Percentiles rank a stretch among this genome's conserved stretches.
phyloP scores from a whole-genome alignment of 495 filamentous ascomycete species.

The Hypoxylon fragiforme region DNA sequence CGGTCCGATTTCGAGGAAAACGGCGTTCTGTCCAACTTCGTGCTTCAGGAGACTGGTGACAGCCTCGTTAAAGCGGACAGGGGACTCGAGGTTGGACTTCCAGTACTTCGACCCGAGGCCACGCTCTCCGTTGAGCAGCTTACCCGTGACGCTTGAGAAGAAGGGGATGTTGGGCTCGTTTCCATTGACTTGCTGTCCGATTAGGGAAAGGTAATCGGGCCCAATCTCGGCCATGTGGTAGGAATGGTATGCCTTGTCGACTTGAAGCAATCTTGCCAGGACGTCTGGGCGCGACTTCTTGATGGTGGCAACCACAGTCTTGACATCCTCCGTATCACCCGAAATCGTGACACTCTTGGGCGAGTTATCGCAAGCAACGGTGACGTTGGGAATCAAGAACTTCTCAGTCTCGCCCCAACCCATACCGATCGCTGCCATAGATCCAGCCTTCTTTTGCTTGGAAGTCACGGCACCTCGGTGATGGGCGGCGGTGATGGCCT shows the following conservation, averaged over 20 bases:
- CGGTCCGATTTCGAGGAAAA: constrained; percentile 60
- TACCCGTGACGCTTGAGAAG: constrained; percentile 39
- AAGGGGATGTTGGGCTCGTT: constrained; percentile 25
- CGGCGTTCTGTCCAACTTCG: constrained; percentile 21
- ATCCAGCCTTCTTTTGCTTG: constrained; percentile 27
- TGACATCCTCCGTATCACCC: constrained; percentile 33
- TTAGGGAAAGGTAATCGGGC: constrained; percentile 24
- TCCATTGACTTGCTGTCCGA: constrained; percentile 22
- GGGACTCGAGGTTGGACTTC: constrained; percentile 33
- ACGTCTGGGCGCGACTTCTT: constrained; percentile 22
- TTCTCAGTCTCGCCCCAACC: constrained; percentile 25
- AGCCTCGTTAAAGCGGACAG: constrained; percentile 39
- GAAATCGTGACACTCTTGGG: constrained; percentile 44
- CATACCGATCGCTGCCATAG: constrained; percentile 48
- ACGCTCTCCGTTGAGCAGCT: constrained; percentile 7
- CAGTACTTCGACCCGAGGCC: constrained; percentile 31
- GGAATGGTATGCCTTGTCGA: constrained; percentile 54
- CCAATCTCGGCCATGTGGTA: constrained; percentile 37
- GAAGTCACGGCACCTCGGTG: constrained; percentile 35
- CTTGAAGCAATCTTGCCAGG: constrained; percentile 35
- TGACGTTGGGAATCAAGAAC: constrained; percentile 31
- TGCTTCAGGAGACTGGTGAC: constrained; percentile 24
- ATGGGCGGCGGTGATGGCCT: constrained; percentile 38
- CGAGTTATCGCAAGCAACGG: constrained; percentile 48
- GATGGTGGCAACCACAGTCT: constrained; percentile 18